Conservation (phyloP, 192 early-diverging fungal genomes). For the Glomus cerebriforme region DNA sequence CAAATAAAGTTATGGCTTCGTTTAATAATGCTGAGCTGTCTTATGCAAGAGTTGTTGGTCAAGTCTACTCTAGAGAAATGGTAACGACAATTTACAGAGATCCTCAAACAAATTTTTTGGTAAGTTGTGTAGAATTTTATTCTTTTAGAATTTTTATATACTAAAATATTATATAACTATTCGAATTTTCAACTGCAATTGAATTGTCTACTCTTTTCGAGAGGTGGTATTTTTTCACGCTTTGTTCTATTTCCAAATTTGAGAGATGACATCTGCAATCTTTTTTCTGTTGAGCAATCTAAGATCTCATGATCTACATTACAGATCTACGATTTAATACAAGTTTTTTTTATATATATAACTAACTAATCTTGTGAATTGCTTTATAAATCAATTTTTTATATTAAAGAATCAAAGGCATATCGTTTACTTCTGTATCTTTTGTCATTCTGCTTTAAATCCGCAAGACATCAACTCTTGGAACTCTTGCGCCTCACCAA, state of each 20-base stretch:
- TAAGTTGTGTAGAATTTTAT: constrained; percentile 17
- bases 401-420: not conserved
- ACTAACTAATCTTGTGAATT: not conserved
- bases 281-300: not conserved
- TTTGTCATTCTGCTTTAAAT: constrained; percentile 1
- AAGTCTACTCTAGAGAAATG: constrained; percentile 10
- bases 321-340: not conserved
- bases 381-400: not conserved
- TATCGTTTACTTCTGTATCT: not conserved
- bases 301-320: not conserved
- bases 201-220: not conserved
- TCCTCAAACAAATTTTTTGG: constrained; percentile 15
- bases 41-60: constrained; percentile 24
- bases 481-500: not conserved
- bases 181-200: too few relatives aligned
- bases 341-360: not conserved
- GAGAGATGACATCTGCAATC: not conserved
- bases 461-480: not conserved
- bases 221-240: not conserved
- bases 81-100: constrained; percentile 25
- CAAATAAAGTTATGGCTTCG: not conserved
- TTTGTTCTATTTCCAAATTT: not conserved
- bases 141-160: too few relatives aligned
- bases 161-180: too few relatives aligned
- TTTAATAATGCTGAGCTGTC: constrained; percentile 6